These are phyloP conservation scores for Naumovozyma castellii DNA, from an alignment of 805 yeast species.

Conservation along the genomic window DNA sequence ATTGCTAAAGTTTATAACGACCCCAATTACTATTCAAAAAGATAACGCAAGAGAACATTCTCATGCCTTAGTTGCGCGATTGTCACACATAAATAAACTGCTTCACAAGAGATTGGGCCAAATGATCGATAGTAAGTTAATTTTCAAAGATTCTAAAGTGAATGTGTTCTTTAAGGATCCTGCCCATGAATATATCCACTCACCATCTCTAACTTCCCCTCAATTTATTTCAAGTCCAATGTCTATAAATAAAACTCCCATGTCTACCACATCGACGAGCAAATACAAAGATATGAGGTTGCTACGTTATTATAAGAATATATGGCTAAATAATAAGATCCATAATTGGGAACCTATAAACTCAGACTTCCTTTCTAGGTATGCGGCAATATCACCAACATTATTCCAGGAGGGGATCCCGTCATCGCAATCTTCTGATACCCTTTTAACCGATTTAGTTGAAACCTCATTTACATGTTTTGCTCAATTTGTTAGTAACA, in stretches of 20 bases:
- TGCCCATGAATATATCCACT: conserved; percentile 11
- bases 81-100: conserved; percentile 20
- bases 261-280: conserved; percentile 4
- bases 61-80: conserved; percentile 11
- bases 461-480: conserved; percentile 34
- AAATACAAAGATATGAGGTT: conserved; percentile 25
- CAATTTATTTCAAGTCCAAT: conserved; percentile 23
- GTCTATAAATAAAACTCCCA: conserved; percentile 12
- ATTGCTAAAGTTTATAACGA: conserved; percentile 9
- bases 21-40: conserved; percentile 12
- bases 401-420: conserved; percentile 24
- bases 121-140: conserved; percentile 16
- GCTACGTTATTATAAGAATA: conserved; percentile 27
- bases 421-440: conserved; percentile 16
- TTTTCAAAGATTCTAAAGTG: conserved; percentile 12
- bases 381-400: conserved; percentile 27
- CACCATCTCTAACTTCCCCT: conserved; percentile 27
- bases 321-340: conserved; percentile 33
- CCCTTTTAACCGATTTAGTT: conserved; percentile 21
- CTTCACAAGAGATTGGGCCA: conserved; percentile 16
- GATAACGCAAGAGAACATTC: conserved; percentile 10
- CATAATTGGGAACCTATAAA: conserved; percentile 29
- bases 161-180: conserved; percentile 5
- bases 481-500: conserved; percentile 38
- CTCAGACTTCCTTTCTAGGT: conserved; percentile 25